A percentile compares a stretch with the other conserved stretches of the same genome.
Evolutionary conservation across 176 grass and related monocot genomes (phyloP).

Genomic region (Eragrostis curvula): DNA sequence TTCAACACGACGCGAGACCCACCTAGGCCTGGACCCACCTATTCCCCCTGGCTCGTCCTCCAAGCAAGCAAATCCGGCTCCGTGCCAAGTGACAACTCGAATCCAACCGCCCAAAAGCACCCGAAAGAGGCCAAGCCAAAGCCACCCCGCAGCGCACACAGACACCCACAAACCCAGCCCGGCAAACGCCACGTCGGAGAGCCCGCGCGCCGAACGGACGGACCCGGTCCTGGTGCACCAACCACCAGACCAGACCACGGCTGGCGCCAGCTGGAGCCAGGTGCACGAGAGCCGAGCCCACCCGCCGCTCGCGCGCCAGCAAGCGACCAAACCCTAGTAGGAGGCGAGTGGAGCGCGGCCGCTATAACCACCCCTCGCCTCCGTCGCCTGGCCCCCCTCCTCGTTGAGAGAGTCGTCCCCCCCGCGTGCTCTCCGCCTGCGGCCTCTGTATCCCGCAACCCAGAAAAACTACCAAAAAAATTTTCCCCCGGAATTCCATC

Average conservation of each 20-base stretch:
- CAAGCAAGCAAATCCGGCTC: not conserved
- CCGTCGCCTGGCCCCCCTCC: not conserved
- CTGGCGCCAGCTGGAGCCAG: conserved; percentile 20
- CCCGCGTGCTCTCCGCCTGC: conserved; percentile 53
- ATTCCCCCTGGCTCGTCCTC: not conserved
- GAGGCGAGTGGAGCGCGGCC: not conserved
- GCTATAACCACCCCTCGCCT: conserved; percentile 30
- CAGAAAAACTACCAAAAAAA: conserved; percentile 50
- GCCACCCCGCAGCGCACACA: not conserved
- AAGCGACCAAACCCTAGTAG: conserved; percentile 39
- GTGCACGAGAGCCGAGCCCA: conserved; percentile 28
- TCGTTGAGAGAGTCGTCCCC: conserved; percentile 54
- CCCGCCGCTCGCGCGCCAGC: not conserved
- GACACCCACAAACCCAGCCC: not conserved
- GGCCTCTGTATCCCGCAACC: conserved; percentile 53
- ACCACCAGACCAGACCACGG: not conserved
- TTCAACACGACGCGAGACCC: not conserved
- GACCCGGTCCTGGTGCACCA: conserved; percentile 27
- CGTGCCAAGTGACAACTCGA: not conserved
- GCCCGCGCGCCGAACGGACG: not conserved
- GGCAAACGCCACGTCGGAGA: not conserved
- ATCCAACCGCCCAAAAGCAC: conserved; percentile 11
- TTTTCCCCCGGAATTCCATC: conserved; percentile 3
- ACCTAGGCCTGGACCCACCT: no score
- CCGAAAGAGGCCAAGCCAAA: not conserved